Base-by-base conservation (phyloP, 176 grass and related monocot species). In the Cymbopogon citratus region DNA sequence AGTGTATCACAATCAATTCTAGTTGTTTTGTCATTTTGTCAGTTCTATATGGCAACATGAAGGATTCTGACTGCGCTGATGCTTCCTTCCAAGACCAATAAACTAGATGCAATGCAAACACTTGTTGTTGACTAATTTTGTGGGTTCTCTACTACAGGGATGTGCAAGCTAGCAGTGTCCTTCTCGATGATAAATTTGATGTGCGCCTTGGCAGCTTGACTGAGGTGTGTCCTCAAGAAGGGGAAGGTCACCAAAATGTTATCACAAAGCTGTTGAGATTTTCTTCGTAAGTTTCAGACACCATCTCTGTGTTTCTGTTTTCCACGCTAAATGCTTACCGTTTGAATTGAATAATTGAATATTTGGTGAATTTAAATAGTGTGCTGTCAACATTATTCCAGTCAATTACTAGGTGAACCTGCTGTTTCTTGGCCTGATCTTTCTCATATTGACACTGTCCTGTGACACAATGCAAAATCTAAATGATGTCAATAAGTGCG, bases 131-230 rank as follows among this genome's bases (percentile, higher is more conserved):
- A 21, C 69, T 86, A 79, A 75, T 67, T 69, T 73, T 16, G 38
- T 84, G 61, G n/a, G 28, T 66, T 33, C 23, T 67, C 73, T 82
- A 24, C 28, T 36, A 76, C 81, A 99, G 96, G 88, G 92, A 99
- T 81, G 46, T 99, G 19, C 95, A 98, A 81, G 88, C 95, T 9
- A 98, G 92, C 84, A 94, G 92, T 71, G 85, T 98, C 54, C 88
- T 99, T 82, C 92, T 99, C 36, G 96, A 99, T 78, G 87, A 99
- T 77, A 99, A 99, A 90, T 99, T 91, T 82, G 96, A 99, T 52
- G 91, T 99, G 31, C 82, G 86, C 13, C 81, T 99, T 54, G 92
- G 91, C 33, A 99, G 96, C 86, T 87, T 99, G 80, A 90, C 85
- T 9, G 91, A 93, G 63, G 85, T 86, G 65, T 91, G 92, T 66